These are phyloP conservation scores for Xylariaceae sp. DNA, from an alignment of 2,329 filamentous ascomycete genomes.

Conservation along the genomic window DNA sequence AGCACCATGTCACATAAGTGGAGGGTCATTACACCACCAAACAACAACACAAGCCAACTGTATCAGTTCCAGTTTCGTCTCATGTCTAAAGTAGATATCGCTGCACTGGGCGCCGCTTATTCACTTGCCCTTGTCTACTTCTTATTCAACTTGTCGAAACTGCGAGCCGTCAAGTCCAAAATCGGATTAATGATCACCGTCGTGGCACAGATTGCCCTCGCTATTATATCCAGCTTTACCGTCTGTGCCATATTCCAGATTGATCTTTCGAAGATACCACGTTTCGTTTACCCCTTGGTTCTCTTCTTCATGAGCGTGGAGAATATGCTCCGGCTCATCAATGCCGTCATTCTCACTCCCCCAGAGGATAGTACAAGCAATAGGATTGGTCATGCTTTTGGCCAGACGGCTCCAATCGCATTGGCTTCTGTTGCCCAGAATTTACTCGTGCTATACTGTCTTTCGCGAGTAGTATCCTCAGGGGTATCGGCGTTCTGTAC, in stretches of 20 bases:
- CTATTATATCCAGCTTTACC: conserved; percentile 73
- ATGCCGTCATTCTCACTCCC: conserved; percentile 67
- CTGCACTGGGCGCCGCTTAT: conserved; percentile 61
- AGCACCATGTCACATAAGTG: conserved; percentile 48
- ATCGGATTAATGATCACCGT: conserved; percentile 67
- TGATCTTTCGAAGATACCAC: conserved; percentile 68
- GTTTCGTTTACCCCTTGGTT: conserved; percentile 70
- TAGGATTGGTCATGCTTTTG: conserved; percentile 68
- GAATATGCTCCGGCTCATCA: conserved; percentile 73
- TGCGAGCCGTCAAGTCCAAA: conserved; percentile 70
- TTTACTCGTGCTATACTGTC: conserved; percentile 55
- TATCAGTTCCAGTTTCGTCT: conserved; percentile 77
- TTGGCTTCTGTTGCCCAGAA: conserved; percentile 65
- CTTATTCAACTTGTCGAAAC: conserved; percentile 58
- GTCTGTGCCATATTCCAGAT: conserved; percentile 70
- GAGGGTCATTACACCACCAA: conserved; percentile 55
- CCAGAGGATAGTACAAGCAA: conserved; percentile 61
- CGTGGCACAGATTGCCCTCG: conserved; percentile 62
- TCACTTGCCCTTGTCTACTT: conserved; percentile 59
- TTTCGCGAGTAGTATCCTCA: conserved; percentile 63
- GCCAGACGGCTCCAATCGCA: conserved; percentile 64
- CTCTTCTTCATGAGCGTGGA: conserved; percentile 71
- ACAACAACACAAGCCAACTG: conserved; percentile 54
- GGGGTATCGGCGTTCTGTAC: conserved; percentile 70
- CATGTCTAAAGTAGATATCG: conserved; percentile 60